Base-by-base conservation (phyloP, 73 alveolate genomes). In the Stentor roeselii region DNA sequence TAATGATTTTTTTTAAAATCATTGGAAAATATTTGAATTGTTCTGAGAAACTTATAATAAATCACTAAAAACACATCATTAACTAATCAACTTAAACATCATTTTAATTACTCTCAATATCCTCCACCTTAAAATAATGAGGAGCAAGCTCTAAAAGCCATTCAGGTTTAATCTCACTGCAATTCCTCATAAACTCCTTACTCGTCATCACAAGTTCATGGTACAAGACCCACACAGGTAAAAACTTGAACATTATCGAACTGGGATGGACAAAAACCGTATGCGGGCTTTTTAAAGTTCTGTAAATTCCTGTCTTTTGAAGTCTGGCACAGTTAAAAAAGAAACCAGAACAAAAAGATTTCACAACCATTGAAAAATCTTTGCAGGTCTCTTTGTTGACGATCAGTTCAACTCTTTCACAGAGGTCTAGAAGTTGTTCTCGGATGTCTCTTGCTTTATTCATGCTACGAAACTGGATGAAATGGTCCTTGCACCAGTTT, bases 71-170 rank as follows among this genome's bases (percentile, higher is more conserved):
- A n/a, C n/a, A n/a, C n/a, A n/a, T n/a, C n/a, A n/a, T n/a, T n/a
- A n/a, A n/a, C n/a, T n/a, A n/a, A n/a, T n/a, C n/a, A n/a, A n/a
- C n/a, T n/a, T n/a, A n/a, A n/a, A n/a, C n/a, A n/a, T n/a, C n/a
- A n/a, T n/a, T 50, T 50, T 6, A 67, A 40, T 67, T 40, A 67
- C 34, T 40, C 14, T 67, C 80, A 27, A 67, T 27, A 67, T 67
- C 80, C 34, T 67, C 80, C 60, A 86, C 87, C 36, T 86, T 89
- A 86, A 92, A 97, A 84, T 96, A 96, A 88, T 95, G 98, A 77
- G 99, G 99, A 3, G 99, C 99, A 67, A 96, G 96, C 89, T 98
- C 99, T 60, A 95, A 67, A 31, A 98, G 93, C 99, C 99, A 98
- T 77, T 98, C 99, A 59, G 99, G 97, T 86, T 97, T 88, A 27